Percentiles rank a stretch among this genome's conserved stretches.
phyloP scores from a whole-genome alignment of 805 yeast species.

The Yarrowia deformans region DNA sequence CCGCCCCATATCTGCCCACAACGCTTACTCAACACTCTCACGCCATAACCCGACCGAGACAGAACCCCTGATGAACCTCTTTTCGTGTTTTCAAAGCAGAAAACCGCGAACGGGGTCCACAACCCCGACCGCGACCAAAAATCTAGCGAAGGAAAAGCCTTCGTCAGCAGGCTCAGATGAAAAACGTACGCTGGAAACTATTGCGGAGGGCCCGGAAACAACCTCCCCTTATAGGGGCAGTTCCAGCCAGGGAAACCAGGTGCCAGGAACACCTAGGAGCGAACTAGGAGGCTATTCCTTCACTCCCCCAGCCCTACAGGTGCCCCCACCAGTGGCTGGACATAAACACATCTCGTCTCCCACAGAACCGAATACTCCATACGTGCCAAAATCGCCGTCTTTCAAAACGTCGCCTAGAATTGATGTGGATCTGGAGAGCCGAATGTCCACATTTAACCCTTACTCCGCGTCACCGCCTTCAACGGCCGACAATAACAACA shows the following conservation, averaged over 20 bases:
- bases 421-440: conserved; percentile 27
- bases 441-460: conserved; percentile 34
- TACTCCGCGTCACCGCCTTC: conserved; percentile 14
- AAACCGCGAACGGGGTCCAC: conserved; percentile 24
- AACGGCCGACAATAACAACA: not conserved
- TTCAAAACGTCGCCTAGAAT: conserved; percentile 28
- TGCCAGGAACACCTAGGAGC: conserved; percentile 5
- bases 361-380: conserved; percentile 6
- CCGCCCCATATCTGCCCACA: not conserved
- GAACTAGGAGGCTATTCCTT: conserved; percentile 11
- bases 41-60: not conserved
- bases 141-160: conserved; percentile 1
- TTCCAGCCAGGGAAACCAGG: conserved; percentile 1
- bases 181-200: conserved; percentile 19
- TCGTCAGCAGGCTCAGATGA: conserved; percentile 30
- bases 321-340: conserved; percentile 18
- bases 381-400: conserved; percentile 19
- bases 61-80: conserved; percentile 14
- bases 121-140: conserved; percentile 4
- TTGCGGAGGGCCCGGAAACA: conserved; percentile 21
- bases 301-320: conserved; percentile 25
- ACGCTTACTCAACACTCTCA: not conserved
- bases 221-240: conserved; percentile 12
- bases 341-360: conserved; percentile 24
- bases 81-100: conserved; percentile 28